Conservation (phyloP, 345 rosid species). For the Pistacia vera region DNA sequence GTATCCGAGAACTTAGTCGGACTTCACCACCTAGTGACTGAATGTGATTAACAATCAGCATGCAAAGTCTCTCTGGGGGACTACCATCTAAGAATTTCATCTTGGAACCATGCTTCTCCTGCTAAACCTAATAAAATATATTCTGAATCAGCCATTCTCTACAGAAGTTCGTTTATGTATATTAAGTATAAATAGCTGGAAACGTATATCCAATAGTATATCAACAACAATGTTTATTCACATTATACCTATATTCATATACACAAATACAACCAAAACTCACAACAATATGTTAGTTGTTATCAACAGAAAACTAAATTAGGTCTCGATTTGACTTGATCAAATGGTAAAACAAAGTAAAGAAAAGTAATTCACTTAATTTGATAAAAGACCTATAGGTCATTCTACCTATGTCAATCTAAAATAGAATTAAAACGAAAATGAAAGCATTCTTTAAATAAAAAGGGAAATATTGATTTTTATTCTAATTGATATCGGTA, state of each 20-base stretch:
- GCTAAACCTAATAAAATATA: constrained; percentile 21
- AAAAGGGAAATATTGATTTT: neutral
- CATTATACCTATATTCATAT: neutral
- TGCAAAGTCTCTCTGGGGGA: constrained; percentile 94
- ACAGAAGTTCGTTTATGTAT: neutral
- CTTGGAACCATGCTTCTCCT: constrained; percentile 98
- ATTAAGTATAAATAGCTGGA: neutral
- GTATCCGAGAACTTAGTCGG: constrained; percentile 70
- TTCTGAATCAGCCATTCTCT: constrained; percentile 19
- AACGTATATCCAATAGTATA: neutral
- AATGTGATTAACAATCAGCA: constrained; percentile 79
- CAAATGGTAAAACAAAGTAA: neutral
- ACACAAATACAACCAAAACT: neutral
- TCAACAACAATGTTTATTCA: neutral
- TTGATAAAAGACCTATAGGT: neutral
- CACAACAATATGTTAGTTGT: neutral
- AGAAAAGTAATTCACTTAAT: neutral
- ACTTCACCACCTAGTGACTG: constrained; percentile 85
- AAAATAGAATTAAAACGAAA: neutral
- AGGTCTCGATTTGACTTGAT: neutral
- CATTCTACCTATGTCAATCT: neutral
- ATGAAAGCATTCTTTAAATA: neutral
- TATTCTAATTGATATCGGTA: too few species aligned
- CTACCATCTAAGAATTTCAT: constrained; percentile 98
- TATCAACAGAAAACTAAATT: neutral